Percentiles rank a stretch among this genome's conserved stretches.
These are phyloP conservation scores for Citrus reticulata DNA, from an alignment of 345 rosid genomes.

Conservation along the genomic window DNA sequence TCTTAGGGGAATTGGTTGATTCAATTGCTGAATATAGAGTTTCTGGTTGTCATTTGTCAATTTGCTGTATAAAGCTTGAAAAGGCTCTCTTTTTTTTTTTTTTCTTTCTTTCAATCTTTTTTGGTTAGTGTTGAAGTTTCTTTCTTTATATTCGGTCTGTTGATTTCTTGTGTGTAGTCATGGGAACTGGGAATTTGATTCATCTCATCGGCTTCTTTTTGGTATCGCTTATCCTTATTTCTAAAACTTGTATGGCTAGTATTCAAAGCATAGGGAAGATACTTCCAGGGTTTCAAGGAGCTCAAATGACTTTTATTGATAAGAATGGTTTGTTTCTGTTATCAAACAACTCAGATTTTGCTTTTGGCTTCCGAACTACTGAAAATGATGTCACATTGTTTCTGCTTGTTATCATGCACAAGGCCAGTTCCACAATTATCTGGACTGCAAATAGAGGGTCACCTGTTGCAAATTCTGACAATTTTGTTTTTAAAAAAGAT, in stretches of 20 bases:
- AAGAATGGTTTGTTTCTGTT: constrained; percentile 56
- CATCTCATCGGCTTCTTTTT: constrained; percentile 23
- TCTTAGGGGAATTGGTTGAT: neutral
- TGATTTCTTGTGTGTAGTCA: constrained; percentile 21
- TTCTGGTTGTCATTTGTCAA: neutral
- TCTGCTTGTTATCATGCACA: constrained; percentile 54
- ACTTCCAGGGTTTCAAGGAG: constrained; percentile 45
- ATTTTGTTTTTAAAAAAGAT: constrained; percentile 41
- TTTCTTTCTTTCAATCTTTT: neutral
- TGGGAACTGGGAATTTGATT: constrained; percentile 29
- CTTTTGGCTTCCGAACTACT: constrained; percentile 53
- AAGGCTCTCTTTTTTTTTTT: neutral
- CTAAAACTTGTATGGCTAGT: constrained; percentile 39
- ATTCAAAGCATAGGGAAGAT: constrained; percentile 31
- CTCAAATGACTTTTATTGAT: constrained; percentile 74
- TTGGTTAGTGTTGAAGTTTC: neutral
- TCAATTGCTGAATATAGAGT: neutral
- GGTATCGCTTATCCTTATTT: constrained; percentile 24
- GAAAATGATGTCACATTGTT: constrained; percentile 38
- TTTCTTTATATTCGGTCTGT: neutral
- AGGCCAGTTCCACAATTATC: constrained; percentile 28
- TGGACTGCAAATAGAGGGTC: constrained; percentile 80
- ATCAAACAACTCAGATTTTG: constrained; percentile 60
- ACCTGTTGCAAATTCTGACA: constrained; percentile 64
- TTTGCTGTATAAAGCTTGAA: neutral